phyloP scores from a whole-genome alignment of 768 basidiomycete species.

The Chalciporus piperatus region DNA sequence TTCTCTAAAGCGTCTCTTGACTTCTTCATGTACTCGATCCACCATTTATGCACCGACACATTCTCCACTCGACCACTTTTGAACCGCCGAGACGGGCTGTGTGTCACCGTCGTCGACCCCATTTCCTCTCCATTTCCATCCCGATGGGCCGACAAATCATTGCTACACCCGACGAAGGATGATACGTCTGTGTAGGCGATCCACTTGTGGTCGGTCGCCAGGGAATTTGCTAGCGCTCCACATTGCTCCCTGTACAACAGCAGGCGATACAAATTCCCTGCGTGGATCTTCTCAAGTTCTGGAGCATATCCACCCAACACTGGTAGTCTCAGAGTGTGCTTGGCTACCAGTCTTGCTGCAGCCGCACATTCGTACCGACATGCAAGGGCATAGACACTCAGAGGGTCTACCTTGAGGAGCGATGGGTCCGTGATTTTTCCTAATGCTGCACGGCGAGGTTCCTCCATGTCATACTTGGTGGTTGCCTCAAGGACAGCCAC shows the following conservation, averaged over 20 bases:
- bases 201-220: conserved; percentile 12
- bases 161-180: conserved; percentile 3
- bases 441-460: background rate
- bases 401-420: conserved; percentile 3
- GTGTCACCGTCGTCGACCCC: background rate
- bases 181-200: background rate
- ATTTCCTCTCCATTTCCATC: background rate
- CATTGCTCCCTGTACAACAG: conserved; percentile 11
- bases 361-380: conserved; percentile 4
- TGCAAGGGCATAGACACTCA: conserved; percentile 11
- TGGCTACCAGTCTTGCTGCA: conserved; percentile 8
- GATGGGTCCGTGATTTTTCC: background rate
- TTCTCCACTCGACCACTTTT: background rate
- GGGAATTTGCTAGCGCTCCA: background rate
- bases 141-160: too few relatives aligned
- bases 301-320: background rate
- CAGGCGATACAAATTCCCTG: conserved; percentile 4
- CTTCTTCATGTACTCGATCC: conserved; percentile 14
- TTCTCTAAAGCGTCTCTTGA: conserved; percentile 3
- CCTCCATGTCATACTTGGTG: conserved; percentile 18
- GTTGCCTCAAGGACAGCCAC: conserved; percentile 6
- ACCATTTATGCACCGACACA: conserved; percentile 10
- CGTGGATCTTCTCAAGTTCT: conserved; percentile 12
- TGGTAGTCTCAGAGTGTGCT: conserved; percentile 6
- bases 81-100: conserved; percentile 4